Base-by-base conservation (phyloP, 73 alveolate genomes). In the Paramecium tetraurelia region DNA sequence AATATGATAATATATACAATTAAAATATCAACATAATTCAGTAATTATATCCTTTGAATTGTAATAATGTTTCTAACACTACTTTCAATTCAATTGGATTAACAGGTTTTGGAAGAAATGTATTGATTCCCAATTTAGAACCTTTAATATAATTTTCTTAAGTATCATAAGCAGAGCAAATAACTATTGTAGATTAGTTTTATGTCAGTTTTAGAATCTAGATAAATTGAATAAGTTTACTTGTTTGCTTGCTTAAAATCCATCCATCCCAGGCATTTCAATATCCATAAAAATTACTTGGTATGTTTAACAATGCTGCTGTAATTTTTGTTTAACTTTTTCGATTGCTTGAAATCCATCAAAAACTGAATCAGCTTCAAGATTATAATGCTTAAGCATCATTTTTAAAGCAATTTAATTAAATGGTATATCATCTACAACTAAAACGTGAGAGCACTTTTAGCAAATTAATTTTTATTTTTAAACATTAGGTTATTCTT, bases 191-290 rank as follows among this genome's bases (percentile, higher is more conserved):
- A 14, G 86, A 29, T 72, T 40, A 16, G 7, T 22, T 22, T 80
- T 46, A 14, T 3, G 43, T 46, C 5, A 80, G 5, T 80, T 80
- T 35, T 4, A 44, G 31, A 22, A 72, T 72, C 86, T 72, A 35
- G 14, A 40, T 36, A 72, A 5, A 72, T 72, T 3, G 5, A 36
- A 33, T 14, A 14, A 12, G 27, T 14, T 24, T 72, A 72, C 75
- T 46, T 80, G 50, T 20, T 80, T 80, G 22, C 75, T 80, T 10
- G 90, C 76, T 36, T 80, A 14, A 18, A 80, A 80, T 44, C 90
- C 90, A 80, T 46, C 57, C 46, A 80, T 80, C 10, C 70, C 75
- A 11, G 90, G 90, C 90, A 80, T 80, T 80, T 80, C 90, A 31
- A 80, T 80, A 10, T 80, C 90, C 90, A 80, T 80, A 24, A 80